Percentiles rank a stretch among this genome's conserved stretches.
Evolutionary conservation across 352 stramenopile genomes (phyloP).

Genomic region (Thalassiosira mediterranea): DNA sequence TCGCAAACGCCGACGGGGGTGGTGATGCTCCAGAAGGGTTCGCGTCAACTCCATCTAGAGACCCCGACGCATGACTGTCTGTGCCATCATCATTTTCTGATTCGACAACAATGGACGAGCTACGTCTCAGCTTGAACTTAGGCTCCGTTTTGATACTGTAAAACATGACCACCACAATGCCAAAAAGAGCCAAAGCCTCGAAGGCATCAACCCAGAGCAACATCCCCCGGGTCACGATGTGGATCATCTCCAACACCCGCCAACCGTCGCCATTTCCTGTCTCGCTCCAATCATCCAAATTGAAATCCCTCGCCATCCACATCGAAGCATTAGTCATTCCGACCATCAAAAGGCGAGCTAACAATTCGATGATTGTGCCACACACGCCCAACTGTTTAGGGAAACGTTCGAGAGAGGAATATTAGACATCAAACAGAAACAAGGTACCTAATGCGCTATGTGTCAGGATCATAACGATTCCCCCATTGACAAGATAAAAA

Average conservation of each 20-base stretch:
- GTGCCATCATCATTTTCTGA: constrained; percentile 8
- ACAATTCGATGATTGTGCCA: constrained; percentile 66
- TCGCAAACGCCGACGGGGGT: constrained; percentile 1
- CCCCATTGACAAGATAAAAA: no score
- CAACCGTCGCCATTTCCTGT: constrained; percentile 63
- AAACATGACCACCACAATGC: constrained; percentile 66
- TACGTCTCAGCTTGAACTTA: constrained; percentile 11
- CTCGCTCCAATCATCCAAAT: constrained; percentile 66
- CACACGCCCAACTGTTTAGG: constrained; percentile 46
- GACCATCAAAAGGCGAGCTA: constrained; percentile 60
- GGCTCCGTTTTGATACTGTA: constrained; percentile 49
- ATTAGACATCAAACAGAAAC: no score
- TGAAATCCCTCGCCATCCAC: constrained; percentile 68
- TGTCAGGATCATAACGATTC: no score
- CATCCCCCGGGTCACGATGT: constrained; percentile 61
- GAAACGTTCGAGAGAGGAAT: background rate
- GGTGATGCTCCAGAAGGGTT: background rate
- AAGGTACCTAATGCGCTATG: no score
- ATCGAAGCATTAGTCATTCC: constrained; percentile 56
- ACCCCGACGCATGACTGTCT: background rate
- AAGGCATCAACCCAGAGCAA: constrained; percentile 74
- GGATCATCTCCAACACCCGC: constrained; percentile 70
- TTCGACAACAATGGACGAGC: background rate
- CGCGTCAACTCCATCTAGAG: background rate
- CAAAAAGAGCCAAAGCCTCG: constrained; percentile 65